Evolutionary conservation across 2,329 filamentous ascomycete genomes (phyloP).

Genomic region (Verticillium zaregamsianum): DNA sequence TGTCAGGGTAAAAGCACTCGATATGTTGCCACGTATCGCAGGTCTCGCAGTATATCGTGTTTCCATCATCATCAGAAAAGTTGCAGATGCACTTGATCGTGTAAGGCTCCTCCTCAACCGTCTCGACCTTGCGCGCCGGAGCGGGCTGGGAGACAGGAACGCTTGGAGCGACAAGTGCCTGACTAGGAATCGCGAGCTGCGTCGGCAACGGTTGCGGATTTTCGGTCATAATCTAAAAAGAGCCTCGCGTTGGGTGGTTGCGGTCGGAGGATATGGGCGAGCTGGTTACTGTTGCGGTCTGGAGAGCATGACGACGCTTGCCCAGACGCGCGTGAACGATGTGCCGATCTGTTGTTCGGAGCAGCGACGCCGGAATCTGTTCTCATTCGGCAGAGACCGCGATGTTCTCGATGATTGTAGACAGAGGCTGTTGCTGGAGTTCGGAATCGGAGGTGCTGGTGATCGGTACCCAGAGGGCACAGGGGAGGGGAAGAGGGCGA

Average conservation of each 20-base stretch:
- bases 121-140: slow-evolving; percentile 44
- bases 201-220: slow-evolving; percentile 49
- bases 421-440: background rate
- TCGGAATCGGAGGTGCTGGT: background rate
- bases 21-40: slow-evolving; percentile 99
- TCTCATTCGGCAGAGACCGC: slow-evolving; percentile 9
- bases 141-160: slow-evolving; percentile 33
- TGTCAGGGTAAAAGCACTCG: slow-evolving; percentile 83
- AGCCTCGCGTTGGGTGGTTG: slow-evolving; percentile 35
- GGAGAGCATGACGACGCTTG: slow-evolving; percentile 57
- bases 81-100: slow-evolving; percentile 98
- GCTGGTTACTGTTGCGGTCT: slow-evolving; percentile 46
- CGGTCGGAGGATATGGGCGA: slow-evolving; percentile 31
- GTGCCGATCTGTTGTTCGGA: slow-evolving; percentile 2
- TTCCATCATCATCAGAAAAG: slow-evolving; percentile 92
- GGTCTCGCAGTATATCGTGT: slow-evolving; percentile 91
- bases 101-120: slow-evolving; percentile 75
- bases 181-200: slow-evolving; percentile 53
- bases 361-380: slow-evolving; percentile 4
- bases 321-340: slow-evolving; percentile 30
- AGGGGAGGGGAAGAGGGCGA: background rate
- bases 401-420: background rate
- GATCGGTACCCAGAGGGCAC: background rate
- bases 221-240: slow-evolving; percentile 59
- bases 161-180: slow-evolving; percentile 38